phyloP scores from a whole-genome alignment of 345 rosid genomes.

The Chamaenerion angustifolium region DNA sequence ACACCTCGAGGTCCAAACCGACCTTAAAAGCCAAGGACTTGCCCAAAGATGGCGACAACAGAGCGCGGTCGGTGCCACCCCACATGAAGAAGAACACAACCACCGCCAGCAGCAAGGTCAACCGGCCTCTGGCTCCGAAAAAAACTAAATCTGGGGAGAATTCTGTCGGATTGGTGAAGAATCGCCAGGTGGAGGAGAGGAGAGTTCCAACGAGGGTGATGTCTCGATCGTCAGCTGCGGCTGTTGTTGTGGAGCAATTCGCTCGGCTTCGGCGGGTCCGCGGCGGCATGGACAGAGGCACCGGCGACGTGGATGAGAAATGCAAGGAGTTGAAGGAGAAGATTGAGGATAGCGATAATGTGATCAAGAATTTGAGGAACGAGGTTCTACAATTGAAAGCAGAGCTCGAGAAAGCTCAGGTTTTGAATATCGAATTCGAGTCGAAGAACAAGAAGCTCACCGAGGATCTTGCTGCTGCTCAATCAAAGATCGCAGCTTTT shows the following conservation, averaged over 20 bases:
- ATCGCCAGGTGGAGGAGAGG: constrained; percentile 11
- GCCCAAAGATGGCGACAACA: constrained; percentile 12
- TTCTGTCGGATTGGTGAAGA: constrained; percentile 22
- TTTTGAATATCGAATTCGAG: constrained; percentile 36
- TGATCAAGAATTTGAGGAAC: constrained; percentile 47
- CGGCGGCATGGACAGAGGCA: neutral
- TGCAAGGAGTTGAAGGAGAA: constrained; percentile 37
- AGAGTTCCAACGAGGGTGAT: constrained; percentile 13
- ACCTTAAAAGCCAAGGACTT: constrained; percentile 26
- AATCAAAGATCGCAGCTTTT: constrained; percentile 42
- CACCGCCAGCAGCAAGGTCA: constrained; percentile 11
- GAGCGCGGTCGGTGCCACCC: constrained; percentile 29
- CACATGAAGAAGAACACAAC: constrained; percentile 19
- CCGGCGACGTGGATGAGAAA: constrained; percentile 19
- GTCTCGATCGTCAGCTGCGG: constrained; percentile 22
- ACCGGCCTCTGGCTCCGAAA: constrained; percentile 25
- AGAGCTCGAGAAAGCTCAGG: constrained; percentile 45
- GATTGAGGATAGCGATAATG: constrained; percentile 28
- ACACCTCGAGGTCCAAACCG: constrained; percentile 30
- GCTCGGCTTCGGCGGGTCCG: constrained; percentile 35
- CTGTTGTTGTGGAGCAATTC: constrained; percentile 34
- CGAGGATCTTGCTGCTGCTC: constrained; percentile 49
- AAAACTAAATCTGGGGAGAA: constrained; percentile 36
- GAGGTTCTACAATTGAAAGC: constrained; percentile 37
- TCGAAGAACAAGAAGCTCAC: constrained; percentile 43